These are phyloP conservation scores for Austroboletus eburneus DNA, from an alignment of 768 basidiomycete genomes.

Conservation along the genomic window DNA sequence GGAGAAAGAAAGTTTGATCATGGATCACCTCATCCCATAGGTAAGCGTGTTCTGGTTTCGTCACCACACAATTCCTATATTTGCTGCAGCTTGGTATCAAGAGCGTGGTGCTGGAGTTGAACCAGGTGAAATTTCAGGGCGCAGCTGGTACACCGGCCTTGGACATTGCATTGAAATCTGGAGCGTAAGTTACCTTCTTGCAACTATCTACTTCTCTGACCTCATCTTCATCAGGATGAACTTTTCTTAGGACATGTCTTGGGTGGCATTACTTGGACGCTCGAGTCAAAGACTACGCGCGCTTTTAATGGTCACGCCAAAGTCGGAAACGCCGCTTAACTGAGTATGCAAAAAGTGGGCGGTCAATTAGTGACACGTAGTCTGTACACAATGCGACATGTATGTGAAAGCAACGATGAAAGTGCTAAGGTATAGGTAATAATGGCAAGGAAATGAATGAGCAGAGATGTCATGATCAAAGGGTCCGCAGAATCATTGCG, in stretches of 20 bases:
- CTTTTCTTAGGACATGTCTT: conserved; percentile 70
- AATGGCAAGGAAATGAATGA: conserved; percentile 9
- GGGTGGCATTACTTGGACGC: conserved; percentile 69
- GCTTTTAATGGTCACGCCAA: conserved; percentile 56
- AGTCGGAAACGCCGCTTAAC: no score
- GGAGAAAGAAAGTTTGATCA: conserved; percentile 48
- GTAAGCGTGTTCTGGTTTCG: conserved; percentile 32
- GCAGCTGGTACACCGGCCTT: conserved; percentile 81
- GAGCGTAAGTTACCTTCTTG: conserved; percentile 42
- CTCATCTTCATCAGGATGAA: conserved; percentile 44
- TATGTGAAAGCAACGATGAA: conserved; percentile 25
- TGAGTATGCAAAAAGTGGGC: no score
- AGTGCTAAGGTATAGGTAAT: conserved; percentile 15
- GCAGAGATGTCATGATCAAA: conserved; percentile 7
- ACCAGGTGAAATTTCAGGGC: conserved; percentile 47
- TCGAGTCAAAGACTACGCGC: conserved; percentile 66
- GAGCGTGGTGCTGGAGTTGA: conserved; percentile 66
- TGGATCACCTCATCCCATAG: conserved; percentile 75
- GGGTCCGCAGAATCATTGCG: conserved; percentile 41
- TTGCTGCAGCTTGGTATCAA: conserved; percentile 72
- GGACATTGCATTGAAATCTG: conserved; percentile 80
- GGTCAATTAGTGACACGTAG: no score
- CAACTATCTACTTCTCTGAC: not conserved
- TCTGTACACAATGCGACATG: conserved; percentile 21
- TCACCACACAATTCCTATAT: conserved; percentile 2